Conservation (phyloP, 2,329 filamentous ascomycete genomes). For the Aurifilum marmelostoma region DNA sequence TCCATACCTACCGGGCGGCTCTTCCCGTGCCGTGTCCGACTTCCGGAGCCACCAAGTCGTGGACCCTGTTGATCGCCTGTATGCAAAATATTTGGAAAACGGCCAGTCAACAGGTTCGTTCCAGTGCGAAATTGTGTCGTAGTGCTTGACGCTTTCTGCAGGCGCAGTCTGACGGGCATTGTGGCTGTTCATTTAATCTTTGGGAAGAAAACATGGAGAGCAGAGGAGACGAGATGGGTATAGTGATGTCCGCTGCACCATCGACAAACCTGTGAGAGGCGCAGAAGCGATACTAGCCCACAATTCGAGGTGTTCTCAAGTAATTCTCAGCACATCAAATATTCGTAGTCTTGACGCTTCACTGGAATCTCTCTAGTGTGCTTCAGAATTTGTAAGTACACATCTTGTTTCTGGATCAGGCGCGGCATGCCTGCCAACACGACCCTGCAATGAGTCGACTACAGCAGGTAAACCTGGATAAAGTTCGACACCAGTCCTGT, state of each 20-base stretch:
- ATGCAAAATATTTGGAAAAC: neutral
- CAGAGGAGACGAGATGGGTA: no score
- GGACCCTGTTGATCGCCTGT: neutral
- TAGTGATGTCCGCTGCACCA: no score
- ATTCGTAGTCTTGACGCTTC: neutral
- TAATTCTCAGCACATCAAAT: neutral
- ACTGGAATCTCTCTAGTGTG: neutral
- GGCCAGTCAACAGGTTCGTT: neutral
- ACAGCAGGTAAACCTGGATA: no score
- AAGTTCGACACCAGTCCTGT: no score
- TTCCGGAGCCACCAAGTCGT: neutral
- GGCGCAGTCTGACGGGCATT: neutral
- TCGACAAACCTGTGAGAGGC: no score
- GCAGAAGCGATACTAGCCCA: neutral
- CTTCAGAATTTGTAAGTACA: neutral
- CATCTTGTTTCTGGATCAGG: neutral
- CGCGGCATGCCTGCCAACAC: neutral
- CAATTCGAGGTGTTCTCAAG: neutral
- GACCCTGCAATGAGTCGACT: neutral
- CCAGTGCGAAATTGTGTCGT: no score
- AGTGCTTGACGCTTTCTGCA: neutral
- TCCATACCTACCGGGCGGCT: neutral
- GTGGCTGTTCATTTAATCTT: neutral
- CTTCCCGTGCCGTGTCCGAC: conserved; percentile 9
- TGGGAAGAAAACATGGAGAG: no score